A percentile compares a stretch with the other conserved stretches of the same genome.
Evolutionary conservation across 1,284 basidiomycete genomes (phyloP).

Genomic region (Ustilago xerochloae): DNA sequence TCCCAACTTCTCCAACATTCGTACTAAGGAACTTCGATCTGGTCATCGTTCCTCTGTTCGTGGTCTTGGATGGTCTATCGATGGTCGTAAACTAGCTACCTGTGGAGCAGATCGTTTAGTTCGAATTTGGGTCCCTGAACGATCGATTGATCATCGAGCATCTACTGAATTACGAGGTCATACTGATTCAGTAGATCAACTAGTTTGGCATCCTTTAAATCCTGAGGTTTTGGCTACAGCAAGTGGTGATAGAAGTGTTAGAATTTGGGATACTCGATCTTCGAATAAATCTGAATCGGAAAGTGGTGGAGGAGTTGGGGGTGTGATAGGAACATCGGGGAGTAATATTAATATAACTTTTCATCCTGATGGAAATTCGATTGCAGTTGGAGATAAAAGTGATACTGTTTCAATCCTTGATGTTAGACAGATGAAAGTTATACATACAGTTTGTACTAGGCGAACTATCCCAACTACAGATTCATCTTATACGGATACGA

Average conservation of each 20-base stretch:
- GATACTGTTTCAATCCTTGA: slow-evolving; percentile 62
- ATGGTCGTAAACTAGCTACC: slow-evolving; percentile 58
- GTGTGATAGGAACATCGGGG: slow-evolving; percentile 31
- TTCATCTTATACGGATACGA: neutral
- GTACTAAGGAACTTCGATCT: slow-evolving; percentile 44
- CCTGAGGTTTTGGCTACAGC: slow-evolving; percentile 60
- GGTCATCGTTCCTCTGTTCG: slow-evolving; percentile 50
- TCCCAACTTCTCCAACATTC: slow-evolving; percentile 21
- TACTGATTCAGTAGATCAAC: slow-evolving; percentile 59
- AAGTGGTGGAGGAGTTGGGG: neutral
- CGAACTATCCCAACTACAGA: slow-evolving; percentile 3
- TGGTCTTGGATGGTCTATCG: slow-evolving; percentile 57
- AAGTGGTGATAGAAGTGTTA: slow-evolving; percentile 55
- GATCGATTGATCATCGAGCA: slow-evolving; percentile 53
- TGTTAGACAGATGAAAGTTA: slow-evolving; percentile 13
- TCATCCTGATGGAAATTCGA: slow-evolving; percentile 51
- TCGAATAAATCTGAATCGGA: neutral
- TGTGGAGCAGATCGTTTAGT: slow-evolving; percentile 48
- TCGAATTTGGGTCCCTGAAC: slow-evolving; percentile 61
- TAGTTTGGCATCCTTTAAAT: slow-evolving; percentile 55
- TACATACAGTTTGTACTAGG: slow-evolving; percentile 44
- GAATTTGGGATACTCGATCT: slow-evolving; percentile 60
- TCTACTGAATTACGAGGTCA: slow-evolving; percentile 61
- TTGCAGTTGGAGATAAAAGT: slow-evolving; percentile 59
- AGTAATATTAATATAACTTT: slow-evolving; percentile 62